Conservation (phyloP, 106 monocot species). For the Cymbidium sinense region DNA sequence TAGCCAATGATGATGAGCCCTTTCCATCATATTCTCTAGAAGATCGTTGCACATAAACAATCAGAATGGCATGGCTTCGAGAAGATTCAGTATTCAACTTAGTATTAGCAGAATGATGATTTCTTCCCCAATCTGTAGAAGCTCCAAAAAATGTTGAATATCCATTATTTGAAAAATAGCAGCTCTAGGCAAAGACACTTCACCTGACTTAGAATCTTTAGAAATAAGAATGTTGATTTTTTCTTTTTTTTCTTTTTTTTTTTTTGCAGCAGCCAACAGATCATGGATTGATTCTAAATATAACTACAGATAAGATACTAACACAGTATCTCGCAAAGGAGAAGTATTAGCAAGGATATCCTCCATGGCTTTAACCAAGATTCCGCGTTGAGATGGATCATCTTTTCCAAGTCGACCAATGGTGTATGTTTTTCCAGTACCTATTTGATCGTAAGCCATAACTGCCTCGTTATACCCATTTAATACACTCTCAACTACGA, state of each 20-base stretch:
- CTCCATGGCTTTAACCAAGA: slow-evolving; percentile 74
- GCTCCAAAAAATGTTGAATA: slow-evolving; percentile 45
- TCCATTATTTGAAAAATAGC: slow-evolving; percentile 40
- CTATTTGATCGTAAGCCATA: slow-evolving; percentile 84
- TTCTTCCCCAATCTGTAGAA: slow-evolving; percentile 60
- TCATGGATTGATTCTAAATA: slow-evolving; percentile 78
- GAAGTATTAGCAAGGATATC: slow-evolving; percentile 43
- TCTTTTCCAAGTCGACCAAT: slow-evolving; percentile 56
- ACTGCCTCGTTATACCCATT: too few species aligned
- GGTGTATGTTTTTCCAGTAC: slow-evolving; percentile 65
- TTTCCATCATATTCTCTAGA: slow-evolving; percentile 31
- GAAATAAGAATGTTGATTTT: slow-evolving; percentile 46
- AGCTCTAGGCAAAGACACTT: slow-evolving; percentile 54
- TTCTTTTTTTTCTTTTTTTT: too few species aligned
- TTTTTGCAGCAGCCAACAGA: slow-evolving; percentile 56
- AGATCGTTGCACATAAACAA: slow-evolving; percentile 57
- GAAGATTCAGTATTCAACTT: too few species aligned
- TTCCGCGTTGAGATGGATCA: slow-evolving; percentile 72
- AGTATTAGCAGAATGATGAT: too few species aligned
- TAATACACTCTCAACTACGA: slow-evolving; percentile 83
- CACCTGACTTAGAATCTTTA: slow-evolving; percentile 66
- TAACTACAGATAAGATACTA: slow-evolving; percentile 62
- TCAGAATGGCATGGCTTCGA: slow-evolving; percentile 71
- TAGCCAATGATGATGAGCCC: slow-evolving; percentile 10
- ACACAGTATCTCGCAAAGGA: slow-evolving; percentile 28